Percentiles rank a stretch among this genome's conserved stretches.
Evolutionary conservation across 2,329 filamentous ascomycete genomes (phyloP).

Genomic region (Trichoderma brevicompactum): DNA sequence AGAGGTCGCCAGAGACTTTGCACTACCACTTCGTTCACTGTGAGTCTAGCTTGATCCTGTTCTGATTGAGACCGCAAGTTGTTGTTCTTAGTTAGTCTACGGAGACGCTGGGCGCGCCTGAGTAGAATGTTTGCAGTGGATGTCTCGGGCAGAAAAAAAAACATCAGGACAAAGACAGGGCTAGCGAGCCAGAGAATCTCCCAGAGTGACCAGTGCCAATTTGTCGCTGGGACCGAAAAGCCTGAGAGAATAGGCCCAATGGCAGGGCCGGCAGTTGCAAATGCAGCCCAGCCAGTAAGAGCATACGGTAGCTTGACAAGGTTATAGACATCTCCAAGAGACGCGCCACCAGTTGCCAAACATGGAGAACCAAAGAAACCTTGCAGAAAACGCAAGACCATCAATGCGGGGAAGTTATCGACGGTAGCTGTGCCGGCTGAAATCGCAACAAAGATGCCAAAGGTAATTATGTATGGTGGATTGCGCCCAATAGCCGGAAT

Average conservation of each 20-base stretch:
- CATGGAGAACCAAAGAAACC: constrained; percentile 4
- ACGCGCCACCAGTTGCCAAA: constrained; percentile 47
- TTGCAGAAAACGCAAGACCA: neutral
- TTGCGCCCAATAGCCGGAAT: constrained; percentile 21
- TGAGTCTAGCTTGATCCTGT: neutral
- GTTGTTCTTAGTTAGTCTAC: neutral
- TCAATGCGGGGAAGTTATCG: neutral
- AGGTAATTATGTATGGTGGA: constrained; percentile 20
- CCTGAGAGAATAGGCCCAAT: constrained; percentile 11
- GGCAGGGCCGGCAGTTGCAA: constrained; percentile 8
- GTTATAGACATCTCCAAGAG: constrained; percentile 59
- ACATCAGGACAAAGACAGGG: constrained; percentile 9
- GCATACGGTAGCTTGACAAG: constrained; percentile 58
- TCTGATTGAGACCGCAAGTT: constrained; percentile 9
- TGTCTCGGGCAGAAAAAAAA: constrained; percentile 19
- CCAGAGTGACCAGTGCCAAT: constrained; percentile 16
- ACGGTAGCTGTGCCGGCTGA: neutral
- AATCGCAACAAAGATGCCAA: constrained; percentile 31
- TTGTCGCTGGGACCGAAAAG: constrained; percentile 9
- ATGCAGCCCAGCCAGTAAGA: constrained; percentile 42
- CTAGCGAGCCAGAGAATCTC: constrained; percentile 5
- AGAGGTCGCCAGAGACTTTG: constrained; percentile 9
- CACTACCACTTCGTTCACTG: neutral
- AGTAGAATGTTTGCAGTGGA: neutral
- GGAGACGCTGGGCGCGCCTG: constrained; percentile 6